Evolutionary conservation across 2,329 filamentous ascomycete species (phyloP), one percentile per base, ranked within the genome.

Genomic region (Verticillium nubilum): DNA sequence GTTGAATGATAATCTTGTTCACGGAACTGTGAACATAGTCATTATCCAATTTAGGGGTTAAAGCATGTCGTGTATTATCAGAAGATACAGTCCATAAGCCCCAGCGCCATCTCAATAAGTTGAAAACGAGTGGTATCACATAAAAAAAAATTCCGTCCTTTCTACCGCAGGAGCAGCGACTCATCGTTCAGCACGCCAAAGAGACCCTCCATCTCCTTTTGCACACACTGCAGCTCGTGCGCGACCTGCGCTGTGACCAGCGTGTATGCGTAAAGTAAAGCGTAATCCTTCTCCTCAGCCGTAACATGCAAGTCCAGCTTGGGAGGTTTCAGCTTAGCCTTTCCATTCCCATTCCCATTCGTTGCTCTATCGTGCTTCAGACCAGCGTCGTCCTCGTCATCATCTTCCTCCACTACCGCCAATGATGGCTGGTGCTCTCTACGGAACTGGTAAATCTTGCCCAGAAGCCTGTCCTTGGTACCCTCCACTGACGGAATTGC

Each of bases 181-280:
- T 88, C 83, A 61, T 86, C 80, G 64, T 87, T 78, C 62, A 89
- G 70, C 47, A 87, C 78, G 15, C 86, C 86, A 75, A 86, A 89
- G 31, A 89, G 65, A 0, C 74, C 76, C 71, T 88, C 86, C 57
- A 90, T 79, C 70, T 88, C 86, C 62, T 71, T 77, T 65, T 84
- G 81, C 26, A 88, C 82, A 50, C 79, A 79, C 69, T 81, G 79
- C 52, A 90, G 74, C 72, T 89, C 86, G 58, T 86, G 84, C 1
- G 85, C 85, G 25, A 90, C 81, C 72, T 88, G 86, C 52, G 84
- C 81, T 7, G 86, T 88, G 54, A 89, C 85, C 52, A 90, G 76
- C 2, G 85, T 91, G 76, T 97, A 99, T 19, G 94, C 93, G 75
- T 98, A 99, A 52, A 98, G 75, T 65, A 98, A 77, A 63, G 94